Conservation (phyloP, 768 basidiomycete species). For the Rhizopogon vulgaris region DNA sequence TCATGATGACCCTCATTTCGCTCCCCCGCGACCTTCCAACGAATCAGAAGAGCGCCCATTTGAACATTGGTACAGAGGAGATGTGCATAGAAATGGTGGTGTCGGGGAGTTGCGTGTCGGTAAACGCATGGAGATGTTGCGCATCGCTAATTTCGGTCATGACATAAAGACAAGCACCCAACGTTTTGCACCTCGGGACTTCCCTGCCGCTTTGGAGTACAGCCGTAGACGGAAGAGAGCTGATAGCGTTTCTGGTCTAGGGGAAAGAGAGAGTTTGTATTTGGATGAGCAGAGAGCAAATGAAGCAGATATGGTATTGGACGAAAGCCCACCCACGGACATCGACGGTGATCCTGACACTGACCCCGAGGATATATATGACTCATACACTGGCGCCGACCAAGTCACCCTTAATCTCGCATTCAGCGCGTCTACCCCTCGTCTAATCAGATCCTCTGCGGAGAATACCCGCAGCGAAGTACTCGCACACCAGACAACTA, state of each 20-base stretch:
- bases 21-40: slow-evolving; percentile 48
- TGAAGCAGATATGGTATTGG: slow-evolving; percentile 52
- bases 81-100: slow-evolving; percentile 82
- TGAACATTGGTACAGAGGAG: slow-evolving; percentile 89
- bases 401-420: slow-evolving; percentile 9
- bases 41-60: slow-evolving; percentile 82
- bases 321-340: slow-evolving; percentile 74
- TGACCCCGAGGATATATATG: slow-evolving; percentile 37
- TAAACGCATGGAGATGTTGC: slow-evolving; percentile 75
- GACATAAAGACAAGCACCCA: slow-evolving; percentile 32
- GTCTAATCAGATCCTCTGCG: slow-evolving; percentile 12
- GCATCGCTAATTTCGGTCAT: slow-evolving; percentile 83
- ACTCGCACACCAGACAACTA: slow-evolving; percentile 30
- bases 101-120: slow-evolving; percentile 79
- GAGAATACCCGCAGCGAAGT: slow-evolving; percentile 35
- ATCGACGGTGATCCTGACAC: slow-evolving; percentile 49
- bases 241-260: slow-evolving; percentile 55
- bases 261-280: slow-evolving; percentile 56
- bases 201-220: slow-evolving; percentile 17
- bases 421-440: slow-evolving; percentile 14
- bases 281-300: slow-evolving; percentile 54
- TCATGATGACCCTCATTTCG: slow-evolving; percentile 27
- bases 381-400: slow-evolving; percentile 20
- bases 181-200: slow-evolving; percentile 20
- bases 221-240: slow-evolving; percentile 48